A percentile compares a stretch with the other conserved stretches of the same genome.
Conservation (phyloP, 306 rosid species). For the Adenanthera pavonina region DNA sequence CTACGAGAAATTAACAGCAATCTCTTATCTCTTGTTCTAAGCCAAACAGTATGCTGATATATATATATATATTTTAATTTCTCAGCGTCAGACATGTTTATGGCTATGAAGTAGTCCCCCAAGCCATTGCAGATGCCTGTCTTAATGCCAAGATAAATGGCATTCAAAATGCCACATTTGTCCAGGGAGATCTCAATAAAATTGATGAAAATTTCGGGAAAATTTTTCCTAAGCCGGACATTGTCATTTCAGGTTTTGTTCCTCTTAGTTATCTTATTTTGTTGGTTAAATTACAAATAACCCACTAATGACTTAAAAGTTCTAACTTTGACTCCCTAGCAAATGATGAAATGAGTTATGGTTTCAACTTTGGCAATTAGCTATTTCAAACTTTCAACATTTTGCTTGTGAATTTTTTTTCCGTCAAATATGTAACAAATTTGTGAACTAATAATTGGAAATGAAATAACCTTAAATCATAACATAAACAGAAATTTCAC, state of each 20-base stretch:
- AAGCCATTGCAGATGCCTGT: conserved; percentile 87
- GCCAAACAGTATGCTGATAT: background rate
- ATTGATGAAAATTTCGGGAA: conserved; percentile 85
- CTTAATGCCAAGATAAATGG: conserved; percentile 77
- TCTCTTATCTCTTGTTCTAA: conserved; percentile 23
- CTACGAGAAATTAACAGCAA: conserved; percentile 15
- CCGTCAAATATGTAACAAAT: background rate
- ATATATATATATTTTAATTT: conserved; percentile 3
- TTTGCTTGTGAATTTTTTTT: background rate
- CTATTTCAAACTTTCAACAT: background rate
- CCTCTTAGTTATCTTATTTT: conserved; percentile 27
- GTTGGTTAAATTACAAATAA: background rate
- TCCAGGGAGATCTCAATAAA: conserved; percentile 93
- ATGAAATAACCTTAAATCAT: background rate
- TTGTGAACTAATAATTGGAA: background rate
- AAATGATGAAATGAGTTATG: background rate
- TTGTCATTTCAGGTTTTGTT: conserved; percentile 81
- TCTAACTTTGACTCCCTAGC: background rate
- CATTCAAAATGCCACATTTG: conserved; percentile 84
- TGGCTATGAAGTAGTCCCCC: conserved; percentile 92
- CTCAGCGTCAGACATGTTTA: conserved; percentile 82
- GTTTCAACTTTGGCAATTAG: conserved; percentile 1
- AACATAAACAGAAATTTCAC: background rate
- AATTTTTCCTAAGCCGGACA: conserved; percentile 86
- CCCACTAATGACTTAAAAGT: background rate